phyloP scores from a whole-genome alignment of 345 rosid genomes.

The Punica granatum region DNA sequence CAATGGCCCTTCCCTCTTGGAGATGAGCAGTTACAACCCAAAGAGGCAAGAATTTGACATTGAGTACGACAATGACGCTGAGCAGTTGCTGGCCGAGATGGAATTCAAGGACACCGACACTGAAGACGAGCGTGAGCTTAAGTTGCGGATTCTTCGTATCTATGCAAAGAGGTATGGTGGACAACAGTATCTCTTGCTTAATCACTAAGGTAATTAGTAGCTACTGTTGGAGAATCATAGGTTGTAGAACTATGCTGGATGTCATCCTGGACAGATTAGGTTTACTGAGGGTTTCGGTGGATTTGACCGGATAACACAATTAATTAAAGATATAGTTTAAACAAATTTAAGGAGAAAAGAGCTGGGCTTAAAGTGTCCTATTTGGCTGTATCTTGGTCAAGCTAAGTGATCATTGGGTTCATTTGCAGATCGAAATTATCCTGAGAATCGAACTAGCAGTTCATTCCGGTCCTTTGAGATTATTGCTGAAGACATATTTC shows the following conservation, averaged over 20 bases:
- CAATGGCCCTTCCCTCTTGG: conserved; percentile 64
- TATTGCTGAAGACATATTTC: neutral
- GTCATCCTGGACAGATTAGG: neutral
- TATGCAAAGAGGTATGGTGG: conserved; percentile 63
- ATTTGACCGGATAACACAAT: neutral
- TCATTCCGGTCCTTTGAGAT: neutral
- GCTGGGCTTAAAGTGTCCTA: neutral
- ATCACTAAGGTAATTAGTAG: neutral
- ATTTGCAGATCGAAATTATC: neutral
- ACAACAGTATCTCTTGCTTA: neutral
- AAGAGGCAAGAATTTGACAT: conserved; percentile 89
- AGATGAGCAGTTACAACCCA: conserved; percentile 65
- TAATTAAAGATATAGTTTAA: neutral
- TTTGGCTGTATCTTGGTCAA: neutral
- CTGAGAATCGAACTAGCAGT: neutral
- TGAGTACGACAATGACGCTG: conserved; percentile 94
- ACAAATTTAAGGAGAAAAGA: neutral
- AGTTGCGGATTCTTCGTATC: conserved; percentile 72
- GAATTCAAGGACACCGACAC: conserved; percentile 86
- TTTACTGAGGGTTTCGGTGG: neutral
- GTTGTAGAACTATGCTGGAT: neutral
- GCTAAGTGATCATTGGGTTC: neutral
- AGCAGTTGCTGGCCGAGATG: conserved; percentile 94
- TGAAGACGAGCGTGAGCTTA: conserved; percentile 78
- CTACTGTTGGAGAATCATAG: neutral